Conservation (phyloP, 2,329 filamentous ascomycete species). For the Claviceps sp. region DNA sequence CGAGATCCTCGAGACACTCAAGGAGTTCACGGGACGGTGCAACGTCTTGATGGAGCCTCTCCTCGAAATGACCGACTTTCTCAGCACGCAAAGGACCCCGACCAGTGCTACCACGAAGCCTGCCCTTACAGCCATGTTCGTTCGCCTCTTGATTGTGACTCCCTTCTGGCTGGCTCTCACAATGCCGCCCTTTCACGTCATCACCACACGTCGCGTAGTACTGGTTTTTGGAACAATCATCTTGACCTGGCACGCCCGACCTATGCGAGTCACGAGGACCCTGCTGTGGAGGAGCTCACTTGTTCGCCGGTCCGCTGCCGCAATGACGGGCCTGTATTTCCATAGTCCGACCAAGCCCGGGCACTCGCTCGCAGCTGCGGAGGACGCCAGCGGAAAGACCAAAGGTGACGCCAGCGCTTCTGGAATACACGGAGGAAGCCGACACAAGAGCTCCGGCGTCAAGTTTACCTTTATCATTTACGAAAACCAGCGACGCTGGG, state of each 20-base stretch:
- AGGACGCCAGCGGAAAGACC: conserved; percentile 10
- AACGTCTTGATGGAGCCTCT: conserved; percentile 87
- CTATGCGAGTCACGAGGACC: conserved; percentile 70
- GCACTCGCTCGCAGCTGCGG: conserved; percentile 14
- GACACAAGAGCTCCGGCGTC: conserved; percentile 55
- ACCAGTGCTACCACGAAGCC: conserved; percentile 85
- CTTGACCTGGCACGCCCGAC: conserved; percentile 83
- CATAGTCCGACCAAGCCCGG: conserved; percentile 30
- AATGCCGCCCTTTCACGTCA: conserved; percentile 66
- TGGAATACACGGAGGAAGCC: conserved; percentile 17
- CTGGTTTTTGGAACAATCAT: conserved; percentile 77
- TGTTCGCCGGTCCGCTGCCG: conserved; percentile 53
- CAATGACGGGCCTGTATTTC: conserved; percentile 72
- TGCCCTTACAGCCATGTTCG: conserved; percentile 76
- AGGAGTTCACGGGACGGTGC: conserved; percentile 80
- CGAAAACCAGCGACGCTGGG: conserved; percentile 91
- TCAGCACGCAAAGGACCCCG: conserved; percentile 79
- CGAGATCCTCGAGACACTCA: conserved; percentile 89
- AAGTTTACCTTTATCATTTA: conserved; percentile 94
- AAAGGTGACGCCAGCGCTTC: conserved; percentile 12
- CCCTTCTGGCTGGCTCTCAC: conserved; percentile 80
- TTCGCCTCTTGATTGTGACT: conserved; percentile 76
- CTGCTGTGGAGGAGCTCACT: conserved; percentile 81
- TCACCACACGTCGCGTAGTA: conserved; percentile 74
- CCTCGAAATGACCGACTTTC: conserved; percentile 77